Percentiles rank a stretch among this genome's conserved stretches.
These are phyloP conservation scores for Mallotus japonicus DNA, from an alignment of 441 rosid species.

Conservation along the genomic window DNA sequence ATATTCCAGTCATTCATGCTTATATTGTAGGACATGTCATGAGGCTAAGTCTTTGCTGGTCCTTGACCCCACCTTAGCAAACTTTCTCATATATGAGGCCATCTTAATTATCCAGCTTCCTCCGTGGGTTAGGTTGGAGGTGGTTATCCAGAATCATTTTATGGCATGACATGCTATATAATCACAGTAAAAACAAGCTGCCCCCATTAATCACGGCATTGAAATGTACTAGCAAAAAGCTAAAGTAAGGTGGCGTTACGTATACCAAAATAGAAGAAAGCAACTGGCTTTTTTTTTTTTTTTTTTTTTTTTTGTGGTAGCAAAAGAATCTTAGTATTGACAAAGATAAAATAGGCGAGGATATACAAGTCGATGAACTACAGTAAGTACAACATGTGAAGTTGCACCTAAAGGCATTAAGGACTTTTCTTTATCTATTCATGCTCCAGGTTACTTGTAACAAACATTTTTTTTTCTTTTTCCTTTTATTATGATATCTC, in stretches of 20 bases:
- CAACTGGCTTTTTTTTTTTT: not conserved
- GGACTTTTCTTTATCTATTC: too few relatives aligned
- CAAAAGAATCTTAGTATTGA: not conserved
- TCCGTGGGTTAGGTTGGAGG: not conserved
- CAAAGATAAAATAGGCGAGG: not conserved
- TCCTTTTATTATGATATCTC: not conserved
- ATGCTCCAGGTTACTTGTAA: not conserved
- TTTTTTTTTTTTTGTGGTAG: too few relatives aligned
- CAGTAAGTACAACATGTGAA: not conserved
- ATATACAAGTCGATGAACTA: not conserved
- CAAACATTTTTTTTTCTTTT: not conserved
- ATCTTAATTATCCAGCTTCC: not conserved
- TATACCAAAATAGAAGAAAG: not conserved
- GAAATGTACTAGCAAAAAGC: not conserved
- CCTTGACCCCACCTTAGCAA: not conserved
- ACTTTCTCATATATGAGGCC: not conserved
- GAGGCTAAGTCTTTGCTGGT: not conserved
- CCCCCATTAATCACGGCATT: not conserved
- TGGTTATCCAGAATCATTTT: not conserved
- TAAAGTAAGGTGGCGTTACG: not conserved
- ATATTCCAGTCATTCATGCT: not conserved
- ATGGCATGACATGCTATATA: conserved; percentile 2
- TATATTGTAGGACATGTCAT: not conserved
- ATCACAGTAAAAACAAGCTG: not conserved
- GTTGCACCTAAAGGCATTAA: not conserved